A percentile compares a stretch with the other conserved stretches of the same genome.
Conservation (phyloP, 441 rosid genomes). For the Erysimum pusillum region DNA sequence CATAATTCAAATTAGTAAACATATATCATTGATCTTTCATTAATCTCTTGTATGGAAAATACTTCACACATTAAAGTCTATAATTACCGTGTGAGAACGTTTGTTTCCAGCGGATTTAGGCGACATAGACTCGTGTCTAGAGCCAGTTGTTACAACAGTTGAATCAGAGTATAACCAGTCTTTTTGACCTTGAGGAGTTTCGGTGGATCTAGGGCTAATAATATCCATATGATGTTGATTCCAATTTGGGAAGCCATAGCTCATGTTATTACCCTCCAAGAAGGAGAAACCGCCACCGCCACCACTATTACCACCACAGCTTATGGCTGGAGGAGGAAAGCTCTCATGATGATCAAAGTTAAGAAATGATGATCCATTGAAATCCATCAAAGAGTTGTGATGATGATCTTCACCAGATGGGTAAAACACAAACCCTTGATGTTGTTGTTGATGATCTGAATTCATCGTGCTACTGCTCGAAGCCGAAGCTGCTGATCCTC, state of each 20-base stretch:
- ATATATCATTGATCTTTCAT: neutral
- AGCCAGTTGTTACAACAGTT: constrained; percentile 52
- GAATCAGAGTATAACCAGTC: constrained; percentile 75
- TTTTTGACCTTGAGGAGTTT: constrained; percentile 53
- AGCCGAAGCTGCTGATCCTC: constrained; percentile 49
- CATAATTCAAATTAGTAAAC: constrained; percentile 6
- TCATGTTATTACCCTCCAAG: constrained; percentile 44
- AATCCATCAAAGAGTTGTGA: constrained; percentile 68
- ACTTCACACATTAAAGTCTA: neutral
- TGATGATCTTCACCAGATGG: constrained; percentile 50
- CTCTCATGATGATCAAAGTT: constrained; percentile 61
- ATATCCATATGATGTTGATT: constrained; percentile 55
- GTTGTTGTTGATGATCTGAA: constrained; percentile 50
- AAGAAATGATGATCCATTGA: constrained; percentile 76
- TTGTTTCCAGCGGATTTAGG: constrained; percentile 56
- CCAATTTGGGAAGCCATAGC: constrained; percentile 46
- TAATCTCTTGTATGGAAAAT: neutral
- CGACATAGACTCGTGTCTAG: constrained; percentile 49
- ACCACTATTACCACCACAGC: constrained; percentile 23
- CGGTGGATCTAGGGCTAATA: constrained; percentile 50
- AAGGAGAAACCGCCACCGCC: constrained; percentile 38
- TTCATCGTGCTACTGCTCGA: constrained; percentile 53
- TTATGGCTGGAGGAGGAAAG: constrained; percentile 40
- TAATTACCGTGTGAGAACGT: constrained; percentile 68
- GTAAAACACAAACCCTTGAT: constrained; percentile 49